A percentile compares a stretch with the other conserved stretches of the same genome.
Conservation (phyloP, 2,329 filamentous ascomycete species). For the Ceratocystis albifundus region DNA sequence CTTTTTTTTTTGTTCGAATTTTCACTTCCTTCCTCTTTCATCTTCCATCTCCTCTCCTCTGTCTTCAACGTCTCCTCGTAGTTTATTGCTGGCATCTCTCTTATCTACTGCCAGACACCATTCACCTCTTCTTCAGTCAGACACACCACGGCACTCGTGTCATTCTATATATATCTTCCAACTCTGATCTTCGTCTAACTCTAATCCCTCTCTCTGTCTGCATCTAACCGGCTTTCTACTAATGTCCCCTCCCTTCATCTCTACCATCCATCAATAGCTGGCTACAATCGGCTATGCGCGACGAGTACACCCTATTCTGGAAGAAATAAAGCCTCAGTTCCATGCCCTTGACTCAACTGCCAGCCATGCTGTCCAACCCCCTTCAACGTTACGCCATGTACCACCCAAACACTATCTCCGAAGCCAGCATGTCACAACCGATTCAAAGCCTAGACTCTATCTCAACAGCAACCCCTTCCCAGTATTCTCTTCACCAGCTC, state of each 20-base stretch:
- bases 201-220: not conserved
- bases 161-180: too few species aligned
- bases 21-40: not conserved
- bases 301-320: not conserved
- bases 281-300: not conserved
- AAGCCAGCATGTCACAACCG: slow-evolving; percentile 41
- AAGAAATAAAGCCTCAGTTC: not conserved
- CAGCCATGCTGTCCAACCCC: slow-evolving; percentile 52
- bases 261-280: too few species aligned
- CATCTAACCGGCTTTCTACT: not conserved
- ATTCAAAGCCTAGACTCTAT: slow-evolving; percentile 50
- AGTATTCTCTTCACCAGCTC: slow-evolving; percentile 62
- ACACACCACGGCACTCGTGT: too few species aligned
- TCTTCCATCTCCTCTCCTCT: not conserved
- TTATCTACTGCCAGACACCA: too few species aligned
- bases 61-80: too few species aligned
- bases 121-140: too few species aligned
- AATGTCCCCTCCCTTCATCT: not conserved
- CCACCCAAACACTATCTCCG: slow-evolving; percentile 45
- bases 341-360: not conserved
- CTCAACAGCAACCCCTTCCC: slow-evolving; percentile 47
- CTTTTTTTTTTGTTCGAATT: not conserved
- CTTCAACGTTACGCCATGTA: slow-evolving; percentile 52
- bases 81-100: too few species aligned
- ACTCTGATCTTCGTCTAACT: too few species aligned